These are phyloP conservation scores for Bruguiera sexangula DNA, from an alignment of 345 rosid genomes.

Conservation along the genomic window DNA sequence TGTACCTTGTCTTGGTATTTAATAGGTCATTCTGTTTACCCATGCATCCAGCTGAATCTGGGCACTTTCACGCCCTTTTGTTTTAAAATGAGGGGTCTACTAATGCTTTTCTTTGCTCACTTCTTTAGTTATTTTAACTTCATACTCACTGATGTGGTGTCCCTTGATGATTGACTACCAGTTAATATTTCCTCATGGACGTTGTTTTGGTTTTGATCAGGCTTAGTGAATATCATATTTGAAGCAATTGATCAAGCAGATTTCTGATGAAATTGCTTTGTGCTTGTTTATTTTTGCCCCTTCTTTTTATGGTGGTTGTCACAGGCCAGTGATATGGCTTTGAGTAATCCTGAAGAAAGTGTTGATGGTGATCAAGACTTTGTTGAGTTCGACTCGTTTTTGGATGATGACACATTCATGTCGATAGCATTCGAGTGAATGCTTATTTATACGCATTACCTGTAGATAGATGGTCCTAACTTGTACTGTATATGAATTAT, in stretches of 20 bases:
- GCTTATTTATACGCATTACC: slow-evolving; percentile 5
- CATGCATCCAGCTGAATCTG: too few relatives aligned
- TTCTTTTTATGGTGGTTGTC: background rate
- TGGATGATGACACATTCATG: slow-evolving; percentile 71
- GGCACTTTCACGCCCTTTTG: too few relatives aligned
- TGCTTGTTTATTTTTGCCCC: background rate
- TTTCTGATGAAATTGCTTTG: background rate
- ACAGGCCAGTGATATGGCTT: slow-evolving; percentile 39
- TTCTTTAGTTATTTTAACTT: too few relatives aligned
- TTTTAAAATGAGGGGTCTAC: too few relatives aligned
- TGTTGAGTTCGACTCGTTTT: slow-evolving; percentile 55
- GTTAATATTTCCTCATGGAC: too few relatives aligned
- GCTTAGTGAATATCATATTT: too few relatives aligned
- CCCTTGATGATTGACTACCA: too few relatives aligned
- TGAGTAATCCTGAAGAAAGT: slow-evolving; percentile 34
- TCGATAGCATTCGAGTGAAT: slow-evolving; percentile 56
- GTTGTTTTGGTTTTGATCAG: too few relatives aligned
- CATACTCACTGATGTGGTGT: too few relatives aligned
- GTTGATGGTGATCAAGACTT: slow-evolving; percentile 41
- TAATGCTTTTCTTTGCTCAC: too few relatives aligned
- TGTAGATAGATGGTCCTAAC: slow-evolving; percentile 29
- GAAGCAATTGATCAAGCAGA: background rate
- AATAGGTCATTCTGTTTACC: too few relatives aligned
- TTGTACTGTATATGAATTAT: slow-evolving; percentile 19
- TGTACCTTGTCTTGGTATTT: too few relatives aligned